Base-by-base conservation (phyloP, 2,329 filamentous ascomycete species). In the Talaromyces islandicus region DNA sequence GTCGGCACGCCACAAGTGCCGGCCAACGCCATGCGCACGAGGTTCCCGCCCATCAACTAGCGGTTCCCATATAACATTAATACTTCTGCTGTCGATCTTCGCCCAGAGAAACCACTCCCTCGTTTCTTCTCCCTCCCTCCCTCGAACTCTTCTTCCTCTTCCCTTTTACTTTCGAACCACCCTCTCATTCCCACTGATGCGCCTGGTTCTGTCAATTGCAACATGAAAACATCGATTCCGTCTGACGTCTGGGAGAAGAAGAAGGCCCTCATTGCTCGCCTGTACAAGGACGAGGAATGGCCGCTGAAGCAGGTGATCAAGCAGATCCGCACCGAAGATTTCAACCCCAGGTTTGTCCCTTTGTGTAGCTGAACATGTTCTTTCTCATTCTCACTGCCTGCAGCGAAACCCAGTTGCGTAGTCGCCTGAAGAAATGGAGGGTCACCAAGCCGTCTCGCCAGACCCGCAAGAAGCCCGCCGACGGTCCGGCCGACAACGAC, bases 241-340 rank as follows among this genome's bases (percentile, higher is more conserved):
- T 73, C 75, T 4, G 74, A 77, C 56, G 71, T 77, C 35, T 77
- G 75, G 75, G 75, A 77, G 67, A 75, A 70, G 66, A 77, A 77
- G 64, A 76, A 73, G 60, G 67, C 69, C 2, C 64, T 76, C 63
- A 77, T 77, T 64, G 70, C 74, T 50, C 71, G 71, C 38, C 63
- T 77, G 48, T 77, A 77, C 58, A 76, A 74, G 67, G 75, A 76
- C 29, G 75, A 77, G 58, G 75, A 77, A 71, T 77, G 75, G 75
- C 75, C 75, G 5, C 65, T 77, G 56, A 77, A 77, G 60, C 75
- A 77, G 58, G 75, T 77, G 56, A 77, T 77, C 58, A 77, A 77
- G 64, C 71, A 76, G 65, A 76, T 77, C 41, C 74, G 75, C 17
- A 73, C 73, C 6, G 68, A 72, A 24, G 71, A 76, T 58, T 77